These are phyloP conservation scores for Diphasiastrum complanatum DNA, from an alignment of 83 land plant genomes.

Conservation along the genomic window DNA sequence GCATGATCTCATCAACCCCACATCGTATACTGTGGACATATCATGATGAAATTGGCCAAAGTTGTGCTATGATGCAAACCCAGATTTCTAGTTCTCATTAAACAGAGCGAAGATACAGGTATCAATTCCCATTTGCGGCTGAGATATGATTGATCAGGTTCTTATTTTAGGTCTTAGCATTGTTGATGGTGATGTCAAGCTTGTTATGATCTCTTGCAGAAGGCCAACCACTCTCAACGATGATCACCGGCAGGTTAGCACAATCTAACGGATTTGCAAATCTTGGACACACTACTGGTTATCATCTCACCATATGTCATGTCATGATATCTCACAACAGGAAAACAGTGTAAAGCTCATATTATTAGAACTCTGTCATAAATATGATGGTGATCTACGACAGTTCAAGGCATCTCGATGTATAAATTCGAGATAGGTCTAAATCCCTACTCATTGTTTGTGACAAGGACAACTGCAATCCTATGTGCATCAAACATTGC, in stretches of 20 bases:
- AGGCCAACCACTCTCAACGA: conserved; percentile 33
- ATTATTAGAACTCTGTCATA: too few relatives aligned
- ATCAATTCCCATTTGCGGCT: conserved; percentile 6
- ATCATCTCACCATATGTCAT: too few relatives aligned
- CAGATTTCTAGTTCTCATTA: conserved; percentile 21
- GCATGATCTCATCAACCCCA: conserved; percentile 7
- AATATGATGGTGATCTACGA: too few relatives aligned
- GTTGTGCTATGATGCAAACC: conserved; percentile 16
- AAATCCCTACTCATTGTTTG: too few relatives aligned
- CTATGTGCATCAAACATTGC: too few relatives aligned
- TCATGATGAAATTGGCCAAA: conserved; percentile 19
- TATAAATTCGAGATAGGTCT: too few relatives aligned
- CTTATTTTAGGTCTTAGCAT: conserved; percentile 17
- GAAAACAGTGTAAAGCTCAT: too few relatives aligned
- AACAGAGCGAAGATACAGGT: conserved; percentile 19
- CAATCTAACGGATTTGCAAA: conserved; percentile 5
- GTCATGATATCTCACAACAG: too few relatives aligned
- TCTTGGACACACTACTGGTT: too few relatives aligned
- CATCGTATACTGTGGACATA: conserved; percentile 14
- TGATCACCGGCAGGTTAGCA: conserved; percentile 7
- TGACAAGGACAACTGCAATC: too few relatives aligned
- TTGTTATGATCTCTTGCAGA: conserved; percentile 11
- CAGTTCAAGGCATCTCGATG: too few relatives aligned
- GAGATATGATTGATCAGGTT: conserved; percentile 18
- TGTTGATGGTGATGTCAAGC: neutral